Conservation (phyloP, 805 yeast genomes). For the Candida ortonii region DNA sequence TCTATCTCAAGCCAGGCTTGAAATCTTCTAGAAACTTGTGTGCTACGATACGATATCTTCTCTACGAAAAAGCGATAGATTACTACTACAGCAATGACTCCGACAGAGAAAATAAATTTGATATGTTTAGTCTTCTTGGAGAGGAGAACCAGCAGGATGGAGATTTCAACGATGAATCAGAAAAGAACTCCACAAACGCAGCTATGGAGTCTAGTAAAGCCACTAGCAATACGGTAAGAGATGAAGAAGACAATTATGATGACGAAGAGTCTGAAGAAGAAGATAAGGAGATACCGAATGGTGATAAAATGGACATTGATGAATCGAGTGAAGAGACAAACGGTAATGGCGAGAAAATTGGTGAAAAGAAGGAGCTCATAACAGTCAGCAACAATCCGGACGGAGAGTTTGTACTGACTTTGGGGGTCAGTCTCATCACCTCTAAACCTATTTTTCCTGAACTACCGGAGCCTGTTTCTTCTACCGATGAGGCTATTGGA, state of each 20-base stretch:
- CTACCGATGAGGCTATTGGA: constrained; percentile 32
- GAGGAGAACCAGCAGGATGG: constrained; percentile 33
- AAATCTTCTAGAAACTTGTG: constrained; percentile 55
- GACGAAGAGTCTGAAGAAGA: constrained; percentile 29
- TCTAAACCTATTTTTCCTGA: constrained; percentile 32
- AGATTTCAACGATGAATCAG: constrained; percentile 20
- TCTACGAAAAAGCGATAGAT: constrained; percentile 71
- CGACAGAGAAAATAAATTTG: constrained; percentile 9
- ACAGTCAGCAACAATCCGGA: constrained; percentile 1
- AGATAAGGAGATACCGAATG: constrained; percentile 14
- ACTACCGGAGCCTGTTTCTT: constrained; percentile 23
- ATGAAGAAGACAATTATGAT: constrained; percentile 33
- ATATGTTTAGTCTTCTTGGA: constrained; percentile 21
- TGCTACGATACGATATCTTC: constrained; percentile 59
- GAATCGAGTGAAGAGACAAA: background rate
- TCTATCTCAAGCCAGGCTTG: constrained; percentile 45
- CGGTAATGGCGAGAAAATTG: background rate
- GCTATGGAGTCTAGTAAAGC: too few relatives aligned
- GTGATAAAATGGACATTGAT: constrained; percentile 9
- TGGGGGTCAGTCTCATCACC: constrained; percentile 20
- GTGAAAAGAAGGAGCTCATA: constrained; percentile 1
- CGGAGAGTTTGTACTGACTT: constrained; percentile 17
- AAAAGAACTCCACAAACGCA: constrained; percentile 6
- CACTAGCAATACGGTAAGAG: constrained; percentile 15
- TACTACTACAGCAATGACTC: constrained; percentile 19